Base-by-base conservation (phyloP, 2,329 filamentous ascomycete genomes). In the Penicillium corylophilum region DNA sequence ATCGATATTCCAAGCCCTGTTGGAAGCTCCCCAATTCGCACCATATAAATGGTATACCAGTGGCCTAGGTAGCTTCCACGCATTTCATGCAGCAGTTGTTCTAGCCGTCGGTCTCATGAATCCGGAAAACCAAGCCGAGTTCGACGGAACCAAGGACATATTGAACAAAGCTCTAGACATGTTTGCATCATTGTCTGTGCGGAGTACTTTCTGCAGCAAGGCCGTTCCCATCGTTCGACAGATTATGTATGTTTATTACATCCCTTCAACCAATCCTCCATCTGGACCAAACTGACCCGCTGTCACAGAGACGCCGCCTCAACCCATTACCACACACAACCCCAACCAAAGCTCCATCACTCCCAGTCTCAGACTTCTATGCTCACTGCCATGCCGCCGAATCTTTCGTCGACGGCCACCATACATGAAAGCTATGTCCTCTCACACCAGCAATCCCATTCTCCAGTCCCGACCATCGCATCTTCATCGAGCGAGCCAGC, bases 41-140 rank as follows among this genome's bases (percentile, higher is more conserved):
- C 65, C 68, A 1, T 75, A 73, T 50, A 70, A 64, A 53, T 75
- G 72, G 72, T 75, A 73, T 48, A 71, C 66, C 23, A 66, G 68
- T 24, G 69, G 70, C 2, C 54, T 72, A 2, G 72, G 71, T 5
- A 72, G 69, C 46, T 75, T 74, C 51, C 70, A 74, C 35, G 70
- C 72, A 1, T 74, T 75, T 51, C 71, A 74, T 40, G 71, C 69
- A 1, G 71, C 71, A 5, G 64, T 73, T 1, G 65, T 69, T 5
- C 50, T 72, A 2, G 61, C 64, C 5, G 51, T 63, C 3, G 62
- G 67, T 16, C 52, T 71, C 6, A 59, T 67, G 44, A 61, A 64
- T 26, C 62, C 66, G 0, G 63, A 70, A 18, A 62, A 51, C 44
- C 56, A 61, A 10, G 50, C 54, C 24, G 68, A 72, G 43, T 68